These are phyloP conservation scores for Beauveria bassiana DNA, from an alignment of 2,329 filamentous ascomycete species.

Conservation along the genomic window DNA sequence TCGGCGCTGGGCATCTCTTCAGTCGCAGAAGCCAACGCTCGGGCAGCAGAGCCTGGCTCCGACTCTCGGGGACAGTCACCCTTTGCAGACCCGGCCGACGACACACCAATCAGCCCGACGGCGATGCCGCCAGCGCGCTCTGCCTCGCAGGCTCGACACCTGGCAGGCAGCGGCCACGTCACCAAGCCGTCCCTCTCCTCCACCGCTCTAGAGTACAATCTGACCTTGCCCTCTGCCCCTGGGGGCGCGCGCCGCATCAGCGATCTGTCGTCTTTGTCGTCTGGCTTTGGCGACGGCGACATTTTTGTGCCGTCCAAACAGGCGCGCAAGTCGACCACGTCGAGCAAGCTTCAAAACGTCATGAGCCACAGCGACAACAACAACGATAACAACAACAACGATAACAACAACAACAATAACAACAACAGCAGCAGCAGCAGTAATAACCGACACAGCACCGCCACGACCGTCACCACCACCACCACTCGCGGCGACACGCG, in stretches of 20 bases:
- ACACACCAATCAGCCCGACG: neutral
- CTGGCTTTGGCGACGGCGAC: conserved; percentile 56
- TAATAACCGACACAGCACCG: conserved; percentile 5
- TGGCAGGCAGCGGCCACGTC: neutral
- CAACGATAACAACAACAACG: conserved; percentile 7
- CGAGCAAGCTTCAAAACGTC: neutral
- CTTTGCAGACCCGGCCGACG: neutral
- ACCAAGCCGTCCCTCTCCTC: conserved; percentile 9
- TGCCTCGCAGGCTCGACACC: neutral
- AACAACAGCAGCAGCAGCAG: neutral
- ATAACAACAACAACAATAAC: neutral
- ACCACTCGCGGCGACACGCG: neutral
- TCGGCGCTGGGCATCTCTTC: neutral
- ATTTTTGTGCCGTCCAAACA: conserved; percentile 38
- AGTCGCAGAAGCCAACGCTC: neutral
- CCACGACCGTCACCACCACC: neutral
- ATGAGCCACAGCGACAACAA: neutral
- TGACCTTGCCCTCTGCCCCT: conserved; percentile 28
- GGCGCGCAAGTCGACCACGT: conserved; percentile 10
- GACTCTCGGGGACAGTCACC: neutral
- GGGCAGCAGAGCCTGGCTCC: neutral
- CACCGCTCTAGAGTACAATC: conserved; percentile 13
- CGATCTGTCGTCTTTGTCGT: conserved; percentile 53
- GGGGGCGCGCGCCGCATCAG: conserved; percentile 34
- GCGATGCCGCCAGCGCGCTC: neutral